Conservation (phyloP, 2,329 filamentous ascomycete species). For the Thermoascus crustaceus region DNA sequence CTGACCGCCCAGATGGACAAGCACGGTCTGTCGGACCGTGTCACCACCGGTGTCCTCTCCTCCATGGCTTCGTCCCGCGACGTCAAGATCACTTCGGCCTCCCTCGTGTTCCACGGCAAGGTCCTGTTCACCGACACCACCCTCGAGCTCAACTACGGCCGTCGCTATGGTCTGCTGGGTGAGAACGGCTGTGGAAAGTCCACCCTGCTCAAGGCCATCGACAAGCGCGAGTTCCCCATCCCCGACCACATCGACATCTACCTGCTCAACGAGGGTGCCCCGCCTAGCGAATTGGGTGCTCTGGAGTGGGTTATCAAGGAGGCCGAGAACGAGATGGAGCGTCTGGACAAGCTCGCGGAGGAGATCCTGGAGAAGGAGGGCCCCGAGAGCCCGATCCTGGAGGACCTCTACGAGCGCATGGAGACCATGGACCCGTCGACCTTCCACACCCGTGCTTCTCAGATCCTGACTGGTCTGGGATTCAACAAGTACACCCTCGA, state of each 20-base stretch:
- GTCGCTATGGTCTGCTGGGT: slow-evolving; percentile 87
- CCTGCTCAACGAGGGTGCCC: slow-evolving; percentile 92
- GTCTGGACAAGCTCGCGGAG: slow-evolving; percentile 79
- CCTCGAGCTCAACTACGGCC: slow-evolving; percentile 84
- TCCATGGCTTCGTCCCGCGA: slow-evolving; percentile 81
- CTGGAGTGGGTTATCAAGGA: slow-evolving; percentile 96
- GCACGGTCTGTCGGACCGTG: slow-evolving; percentile 90
- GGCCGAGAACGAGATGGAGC: slow-evolving; percentile 85
- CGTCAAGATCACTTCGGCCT: slow-evolving; percentile 91
- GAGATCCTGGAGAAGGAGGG: slow-evolving; percentile 85
- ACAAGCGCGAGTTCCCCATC: slow-evolving; percentile 87
- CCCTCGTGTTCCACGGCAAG: slow-evolving; percentile 93
- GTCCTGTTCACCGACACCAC: slow-evolving; percentile 92
- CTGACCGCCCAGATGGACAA: slow-evolving; percentile 91
- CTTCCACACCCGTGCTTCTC: slow-evolving; percentile 87
- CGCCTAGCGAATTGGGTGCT: slow-evolving; percentile 77
- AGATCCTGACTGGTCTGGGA: slow-evolving; percentile 95
- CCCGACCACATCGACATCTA: slow-evolving; percentile 98
- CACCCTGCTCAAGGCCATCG: slow-evolving; percentile 92
- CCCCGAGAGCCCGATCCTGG: slow-evolving; percentile 78
- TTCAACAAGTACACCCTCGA: slow-evolving; percentile 98
- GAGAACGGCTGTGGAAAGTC: slow-evolving; percentile 99
- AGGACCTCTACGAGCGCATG: slow-evolving; percentile 98
- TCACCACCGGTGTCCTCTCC: slow-evolving; percentile 92
- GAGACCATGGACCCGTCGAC: slow-evolving; percentile 98